Evolutionary conservation across 176 grass and related monocot genomes (phyloP).

Genomic region (Oryza nivara): DNA sequence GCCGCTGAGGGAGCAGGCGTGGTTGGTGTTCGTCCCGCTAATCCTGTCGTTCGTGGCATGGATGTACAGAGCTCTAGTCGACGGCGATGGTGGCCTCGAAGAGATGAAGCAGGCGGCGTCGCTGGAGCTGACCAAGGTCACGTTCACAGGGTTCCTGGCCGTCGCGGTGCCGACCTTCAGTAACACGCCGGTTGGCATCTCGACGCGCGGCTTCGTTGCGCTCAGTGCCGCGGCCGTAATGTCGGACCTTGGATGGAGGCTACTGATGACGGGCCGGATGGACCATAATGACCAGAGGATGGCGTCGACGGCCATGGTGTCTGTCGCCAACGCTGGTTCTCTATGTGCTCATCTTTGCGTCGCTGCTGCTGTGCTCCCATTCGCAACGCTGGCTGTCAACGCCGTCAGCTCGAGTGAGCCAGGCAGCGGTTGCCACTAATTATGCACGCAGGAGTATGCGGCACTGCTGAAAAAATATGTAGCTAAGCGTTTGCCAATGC

Average conservation of each 20-base stretch:
- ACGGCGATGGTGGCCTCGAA: neutral
- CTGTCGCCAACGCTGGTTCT: too few species aligned
- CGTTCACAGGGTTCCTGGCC: neutral
- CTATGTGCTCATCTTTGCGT: too few species aligned
- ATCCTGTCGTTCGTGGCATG: neutral
- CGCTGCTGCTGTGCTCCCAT: neutral
- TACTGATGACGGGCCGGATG: neutral
- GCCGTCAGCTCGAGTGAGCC: too few species aligned
- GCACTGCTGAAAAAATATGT: too few species aligned
- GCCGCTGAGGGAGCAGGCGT: neutral
- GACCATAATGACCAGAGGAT: fast-evolving
- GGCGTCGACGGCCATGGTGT: neutral
- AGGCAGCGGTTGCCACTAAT: neutral
- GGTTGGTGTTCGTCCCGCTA: neutral
- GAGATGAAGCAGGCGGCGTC: neutral
- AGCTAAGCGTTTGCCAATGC: too few species aligned
- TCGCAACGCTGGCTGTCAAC: neutral
- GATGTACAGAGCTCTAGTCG: neutral
- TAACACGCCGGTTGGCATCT: neutral
- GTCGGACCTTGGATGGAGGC: neutral
- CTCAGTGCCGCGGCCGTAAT: neutral
- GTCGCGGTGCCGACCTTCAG: neutral
- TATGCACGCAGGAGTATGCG: neutral
- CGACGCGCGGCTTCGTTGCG: neutral
- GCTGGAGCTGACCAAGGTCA: neutral